These are phyloP conservation scores for Tuber brumale DNA, from an alignment of 495 filamentous ascomycete genomes.

Conservation along the genomic window DNA sequence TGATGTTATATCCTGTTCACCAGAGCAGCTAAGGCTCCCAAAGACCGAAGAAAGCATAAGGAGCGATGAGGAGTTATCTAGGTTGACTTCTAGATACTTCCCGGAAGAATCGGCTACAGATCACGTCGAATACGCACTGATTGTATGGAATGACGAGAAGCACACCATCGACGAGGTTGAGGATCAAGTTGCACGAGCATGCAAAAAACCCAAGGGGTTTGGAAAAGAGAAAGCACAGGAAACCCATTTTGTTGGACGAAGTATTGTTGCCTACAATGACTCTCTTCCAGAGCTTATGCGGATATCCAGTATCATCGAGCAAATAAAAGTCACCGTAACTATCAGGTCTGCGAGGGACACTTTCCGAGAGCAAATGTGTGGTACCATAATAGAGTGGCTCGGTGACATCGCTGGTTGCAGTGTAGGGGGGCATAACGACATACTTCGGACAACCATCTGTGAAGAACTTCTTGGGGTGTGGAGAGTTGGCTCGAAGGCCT, in stretches of 20 bases:
- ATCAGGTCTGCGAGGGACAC: conserved; percentile 89
- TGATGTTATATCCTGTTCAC: conserved; percentile 95
- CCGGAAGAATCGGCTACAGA: conserved; percentile 51
- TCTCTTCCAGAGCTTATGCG: conserved; percentile 64
- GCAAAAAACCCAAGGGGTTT: conserved; percentile 61
- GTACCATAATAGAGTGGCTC: conserved; percentile 95
- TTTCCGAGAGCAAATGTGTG: conserved; percentile 96
- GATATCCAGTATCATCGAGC: conserved; percentile 77
- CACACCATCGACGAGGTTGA: conserved; percentile 89
- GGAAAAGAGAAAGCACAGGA: conserved; percentile 73
- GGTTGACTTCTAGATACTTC: conserved; percentile 68
- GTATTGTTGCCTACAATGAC: conserved; percentile 66
- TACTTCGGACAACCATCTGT: conserved; percentile 74
- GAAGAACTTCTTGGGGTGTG: conserved; percentile 83
- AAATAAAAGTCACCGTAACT: conserved; percentile 92
- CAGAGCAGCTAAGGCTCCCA: conserved; percentile 79
- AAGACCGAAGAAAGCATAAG: conserved; percentile 75
- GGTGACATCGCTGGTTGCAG: conserved; percentile 85
- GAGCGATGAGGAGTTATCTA: conserved; percentile 71
- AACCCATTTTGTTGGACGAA: conserved; percentile 77
- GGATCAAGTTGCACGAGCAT: conserved; percentile 83
- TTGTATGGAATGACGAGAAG: conserved; percentile 98
- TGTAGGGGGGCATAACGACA: conserved; percentile 69
- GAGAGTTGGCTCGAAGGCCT: conserved; percentile 77
- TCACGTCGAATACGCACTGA: conserved; percentile 66